phyloP scores from a whole-genome alignment of 352 stramenopile species.

The Thraustotheca clavata region DNA sequence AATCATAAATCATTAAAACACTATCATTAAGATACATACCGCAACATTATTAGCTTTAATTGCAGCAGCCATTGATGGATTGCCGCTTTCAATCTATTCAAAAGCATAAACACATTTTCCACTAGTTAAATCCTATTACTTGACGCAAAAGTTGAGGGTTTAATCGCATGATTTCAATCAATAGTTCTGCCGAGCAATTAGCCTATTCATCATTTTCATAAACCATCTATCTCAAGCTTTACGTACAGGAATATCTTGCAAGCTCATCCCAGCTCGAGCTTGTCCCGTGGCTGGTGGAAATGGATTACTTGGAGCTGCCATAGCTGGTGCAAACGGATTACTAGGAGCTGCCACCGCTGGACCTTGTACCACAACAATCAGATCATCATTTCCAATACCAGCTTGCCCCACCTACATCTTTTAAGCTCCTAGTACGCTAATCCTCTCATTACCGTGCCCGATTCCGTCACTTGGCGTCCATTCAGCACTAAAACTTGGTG shows the following conservation, averaged over 20 bases:
- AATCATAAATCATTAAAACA: background rate
- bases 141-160: slow-evolving; percentile 61
- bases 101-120: no score
- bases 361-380: slow-evolving; percentile 63
- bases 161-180: slow-evolving; percentile 78
- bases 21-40: slow-evolving; percentile 28
- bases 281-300: slow-evolving; percentile 23
- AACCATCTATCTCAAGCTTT: background rate
- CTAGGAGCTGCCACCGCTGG: slow-evolving; percentile 9
- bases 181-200: slow-evolving; percentile 56
- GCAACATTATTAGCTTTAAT: slow-evolving; percentile 57
- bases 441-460: slow-evolving; percentile 35
- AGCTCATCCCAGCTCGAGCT: slow-evolving; percentile 56
- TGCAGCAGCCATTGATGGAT: slow-evolving; percentile 51
- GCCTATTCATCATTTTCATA: slow-evolving; percentile 22
- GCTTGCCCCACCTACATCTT: slow-evolving; percentile 50
- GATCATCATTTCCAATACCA: slow-evolving; percentile 58
- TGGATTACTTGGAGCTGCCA: slow-evolving; percentile 20
- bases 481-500: slow-evolving; percentile 57
- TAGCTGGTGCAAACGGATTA: background rate
- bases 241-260: slow-evolving; percentile 69
- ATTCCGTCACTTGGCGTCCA: slow-evolving; percentile 39
- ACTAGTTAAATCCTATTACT: slow-evolving; percentile 34
- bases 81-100: slow-evolving; percentile 50
- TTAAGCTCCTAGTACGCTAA: background rate